These are phyloP conservation scores for Dactylis glomerata DNA, from an alignment of 176 grass and related monocot species.

Conservation along the genomic window DNA sequence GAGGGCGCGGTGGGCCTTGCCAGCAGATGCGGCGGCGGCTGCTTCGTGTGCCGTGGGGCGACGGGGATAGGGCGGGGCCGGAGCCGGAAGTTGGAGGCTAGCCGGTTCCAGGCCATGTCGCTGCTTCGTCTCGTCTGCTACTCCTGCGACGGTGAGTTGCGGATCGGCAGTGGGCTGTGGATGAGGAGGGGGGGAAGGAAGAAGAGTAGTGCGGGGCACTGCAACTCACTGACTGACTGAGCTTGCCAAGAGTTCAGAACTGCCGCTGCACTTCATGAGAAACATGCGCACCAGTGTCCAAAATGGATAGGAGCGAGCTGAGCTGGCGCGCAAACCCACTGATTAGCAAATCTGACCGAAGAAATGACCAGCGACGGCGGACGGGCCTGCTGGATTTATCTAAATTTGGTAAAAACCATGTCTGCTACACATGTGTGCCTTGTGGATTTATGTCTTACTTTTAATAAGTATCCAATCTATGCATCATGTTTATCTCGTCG, in stretches of 20 bases:
- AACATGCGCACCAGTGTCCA: not conserved
- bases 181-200: conserved; percentile 3
- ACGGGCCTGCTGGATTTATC: no score
- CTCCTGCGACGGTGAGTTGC: not conserved
- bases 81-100: conserved; percentile 17
- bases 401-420: no score
- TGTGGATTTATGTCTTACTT: no score
- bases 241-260: not conserved
- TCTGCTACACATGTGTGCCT: no score
- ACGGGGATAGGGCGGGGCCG: not conserved
- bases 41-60: not conserved
- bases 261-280: not conserved
- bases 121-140: conserved; percentile 1
- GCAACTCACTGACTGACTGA: no score
- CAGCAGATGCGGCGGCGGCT: not conserved
- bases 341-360: no score
- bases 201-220: conserved; percentile 36
- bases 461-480: no score
- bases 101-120: conserved; percentile 29
- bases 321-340: not conserved
- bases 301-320: not conserved
- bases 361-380: no score
- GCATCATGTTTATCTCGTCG: no score
- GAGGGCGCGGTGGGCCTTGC: not conserved
- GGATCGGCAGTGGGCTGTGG: not conserved